phyloP scores from a whole-genome alignment of 106 monocot species.

The Phalaenopsis equestris region DNA sequence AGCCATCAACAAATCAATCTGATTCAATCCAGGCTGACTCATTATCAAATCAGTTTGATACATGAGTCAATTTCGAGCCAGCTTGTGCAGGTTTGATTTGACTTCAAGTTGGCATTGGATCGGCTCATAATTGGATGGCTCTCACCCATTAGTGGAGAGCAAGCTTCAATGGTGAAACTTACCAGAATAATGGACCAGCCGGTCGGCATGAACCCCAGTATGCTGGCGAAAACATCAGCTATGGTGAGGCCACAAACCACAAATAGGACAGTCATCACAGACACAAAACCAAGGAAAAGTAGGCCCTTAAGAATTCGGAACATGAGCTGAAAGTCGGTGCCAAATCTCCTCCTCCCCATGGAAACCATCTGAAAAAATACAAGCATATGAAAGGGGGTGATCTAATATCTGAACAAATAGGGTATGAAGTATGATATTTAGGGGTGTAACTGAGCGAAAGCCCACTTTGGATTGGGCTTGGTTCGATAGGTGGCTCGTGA shows the following conservation, averaged over 20 bases:
- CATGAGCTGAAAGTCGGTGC: constrained; percentile 92
- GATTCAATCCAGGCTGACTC: no score
- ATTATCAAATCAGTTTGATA: no score
- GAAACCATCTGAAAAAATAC: constrained; percentile 67
- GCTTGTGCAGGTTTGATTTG: no score
- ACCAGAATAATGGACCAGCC: constrained; percentile 47
- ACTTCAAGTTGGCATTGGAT: no score
- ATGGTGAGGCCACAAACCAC: constrained; percentile 69
- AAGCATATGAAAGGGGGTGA: background rate
- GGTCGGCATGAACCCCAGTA: constrained; percentile 89
- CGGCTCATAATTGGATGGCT: no score
- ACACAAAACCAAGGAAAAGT: constrained; percentile 82
- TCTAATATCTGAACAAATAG: background rate
- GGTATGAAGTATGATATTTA: background rate
- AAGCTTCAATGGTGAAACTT: background rate
- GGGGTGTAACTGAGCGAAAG: no score
- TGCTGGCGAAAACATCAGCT: constrained; percentile 65
- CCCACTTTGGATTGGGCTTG: no score
- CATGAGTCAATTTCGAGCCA: no score
- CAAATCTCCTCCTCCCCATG: constrained; percentile 82
- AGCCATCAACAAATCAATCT: no score
- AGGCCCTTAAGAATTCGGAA: constrained; percentile 88
- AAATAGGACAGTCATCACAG: constrained; percentile 77
- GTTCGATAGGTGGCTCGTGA: no score
- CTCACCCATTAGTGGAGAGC: no score